Conservation (phyloP, 225 moss, liverwort and hornwort species). For the Marchantia polymorpha region DNA sequence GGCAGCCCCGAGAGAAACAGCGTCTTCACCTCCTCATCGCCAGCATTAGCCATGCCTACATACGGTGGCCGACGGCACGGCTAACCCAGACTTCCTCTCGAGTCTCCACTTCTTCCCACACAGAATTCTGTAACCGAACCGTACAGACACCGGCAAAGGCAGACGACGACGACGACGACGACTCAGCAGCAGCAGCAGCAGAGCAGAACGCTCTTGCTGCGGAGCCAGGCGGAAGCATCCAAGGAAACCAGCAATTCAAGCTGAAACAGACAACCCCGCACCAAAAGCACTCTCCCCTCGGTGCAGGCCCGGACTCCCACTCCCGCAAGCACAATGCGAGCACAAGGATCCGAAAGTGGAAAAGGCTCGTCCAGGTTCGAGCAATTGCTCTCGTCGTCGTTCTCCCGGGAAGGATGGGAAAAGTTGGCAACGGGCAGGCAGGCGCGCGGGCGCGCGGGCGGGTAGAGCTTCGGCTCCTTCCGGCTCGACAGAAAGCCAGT, state of each 20-base stretch:
- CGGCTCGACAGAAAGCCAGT: background rate
- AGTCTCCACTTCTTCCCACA: conserved; percentile 9
- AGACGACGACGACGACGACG: too few relatives aligned
- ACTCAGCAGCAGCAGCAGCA: conserved; percentile 24
- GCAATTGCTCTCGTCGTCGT: background rate
- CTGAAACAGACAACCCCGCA: background rate
- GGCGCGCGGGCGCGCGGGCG: conserved; percentile 9
- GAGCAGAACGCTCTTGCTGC: conserved; percentile 30
- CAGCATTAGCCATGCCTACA: conserved; percentile 36
- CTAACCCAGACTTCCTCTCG: background rate
- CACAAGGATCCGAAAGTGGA: background rate
- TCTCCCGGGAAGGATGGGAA: background rate
- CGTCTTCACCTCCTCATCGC: conserved; percentile 89
- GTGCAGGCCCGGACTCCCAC: background rate
- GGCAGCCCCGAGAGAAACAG: conserved; percentile 84
- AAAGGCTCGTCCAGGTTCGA: background rate
- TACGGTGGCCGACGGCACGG: background rate
- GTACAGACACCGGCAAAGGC: conserved; percentile 6
- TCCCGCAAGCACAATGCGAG: background rate
- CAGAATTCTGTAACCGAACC: conserved; percentile 1
- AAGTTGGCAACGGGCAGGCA: conserved; percentile 9
- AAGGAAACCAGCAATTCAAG: conserved; percentile 6
- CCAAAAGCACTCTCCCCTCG: background rate
- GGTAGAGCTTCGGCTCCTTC: background rate
- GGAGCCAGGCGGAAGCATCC: conserved; percentile 25